A percentile compares a stretch with the other conserved stretches of the same genome.
These are phyloP conservation scores for Lanmaoa rubissima DNA, from an alignment of 768 basidiomycete species.

Conservation along the genomic window DNA sequence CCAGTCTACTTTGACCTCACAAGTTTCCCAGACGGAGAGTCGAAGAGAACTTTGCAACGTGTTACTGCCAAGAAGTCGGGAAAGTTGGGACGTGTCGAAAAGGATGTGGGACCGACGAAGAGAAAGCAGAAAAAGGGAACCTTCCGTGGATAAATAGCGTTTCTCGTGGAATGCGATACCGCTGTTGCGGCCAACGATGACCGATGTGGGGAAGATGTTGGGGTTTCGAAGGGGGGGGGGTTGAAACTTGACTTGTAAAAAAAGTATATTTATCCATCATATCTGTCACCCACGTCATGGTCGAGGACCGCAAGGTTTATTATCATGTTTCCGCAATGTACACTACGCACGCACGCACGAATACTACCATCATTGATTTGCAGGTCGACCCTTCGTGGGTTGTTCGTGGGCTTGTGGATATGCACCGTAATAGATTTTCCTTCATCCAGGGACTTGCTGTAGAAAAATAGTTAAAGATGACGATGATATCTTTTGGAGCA, in stretches of 20 bases:
- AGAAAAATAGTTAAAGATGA: background rate
- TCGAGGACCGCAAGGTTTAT: too few relatives aligned
- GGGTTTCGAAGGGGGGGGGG: background rate
- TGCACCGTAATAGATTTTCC: background rate
- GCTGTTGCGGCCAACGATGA: slow-evolving; percentile 43
- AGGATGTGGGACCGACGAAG: slow-evolving; percentile 7
- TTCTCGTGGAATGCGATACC: slow-evolving; percentile 38
- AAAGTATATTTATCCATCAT: background rate
- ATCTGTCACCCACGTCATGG: background rate
- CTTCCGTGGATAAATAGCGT: background rate
- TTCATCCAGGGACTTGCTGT: background rate
- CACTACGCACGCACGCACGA: background rate
- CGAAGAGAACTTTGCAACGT: slow-evolving; percentile 61
- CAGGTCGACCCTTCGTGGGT: too few relatives aligned
- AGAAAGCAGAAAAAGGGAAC: slow-evolving; percentile 16
- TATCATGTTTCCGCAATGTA: background rate
- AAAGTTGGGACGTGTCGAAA: slow-evolving; percentile 29
- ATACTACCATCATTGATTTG: too few relatives aligned
- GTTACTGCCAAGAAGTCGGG: slow-evolving; percentile 53
- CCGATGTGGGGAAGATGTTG: slow-evolving; percentile 29
- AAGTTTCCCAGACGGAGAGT: slow-evolving; percentile 66
- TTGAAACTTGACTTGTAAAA: background rate
- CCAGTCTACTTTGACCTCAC: slow-evolving; percentile 66
- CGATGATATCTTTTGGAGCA: background rate
- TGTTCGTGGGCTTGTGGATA: too few relatives aligned